Base-by-base conservation (phyloP, 2,329 filamentous ascomycete genomes). In the Hypoxylon sp. region DNA sequence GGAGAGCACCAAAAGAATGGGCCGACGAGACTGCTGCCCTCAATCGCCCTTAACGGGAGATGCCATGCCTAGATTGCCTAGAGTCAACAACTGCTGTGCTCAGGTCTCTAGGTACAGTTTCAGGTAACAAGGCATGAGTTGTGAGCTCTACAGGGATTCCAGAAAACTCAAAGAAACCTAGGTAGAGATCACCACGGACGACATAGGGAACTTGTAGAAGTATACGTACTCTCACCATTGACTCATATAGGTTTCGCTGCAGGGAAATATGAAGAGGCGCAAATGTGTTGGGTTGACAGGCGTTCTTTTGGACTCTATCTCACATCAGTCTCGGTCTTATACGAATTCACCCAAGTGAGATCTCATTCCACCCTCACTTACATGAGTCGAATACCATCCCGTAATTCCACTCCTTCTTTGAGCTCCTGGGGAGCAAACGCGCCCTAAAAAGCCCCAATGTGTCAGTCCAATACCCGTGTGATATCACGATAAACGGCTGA, bases 1-100 rank as follows among this genome's bases (percentile, higher is more conserved):
- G 83, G 80, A 1, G 83, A 80, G 40, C 79, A 83, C 87, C 87
- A 89, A 76, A 89, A 89, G 72, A 89, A 89, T 0, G 87, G 87
- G 0, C 87, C 87, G 12, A 89, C 87, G 9, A 85, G 82, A 59
- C 83, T 83, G 18, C 81, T 84, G 16, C 84, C 83, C 75, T 90
- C 87, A 65, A 90, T 85, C 32, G 80, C 84, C 7, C 85, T 81
- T 70, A 82, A 84, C 1, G 87, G 87, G 44, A 89, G 78, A 63
- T 78, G 80, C 75, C 89, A 72, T 14, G 76, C 78, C 66, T 68
- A 49, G n/a, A 50, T 16, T 14, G 20, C n/a, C 12, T 7, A n/a
- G 32, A 26, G 44, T 65, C 33, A 65, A 28, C n/a, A 32, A 51
- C 18, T 24, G 9, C 36, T 28, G 26, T 28, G 38, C 14, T 1